phyloP scores from a whole-genome alignment of 169 alveolate genomes.

The Plasmodium blacklocki region DNA sequence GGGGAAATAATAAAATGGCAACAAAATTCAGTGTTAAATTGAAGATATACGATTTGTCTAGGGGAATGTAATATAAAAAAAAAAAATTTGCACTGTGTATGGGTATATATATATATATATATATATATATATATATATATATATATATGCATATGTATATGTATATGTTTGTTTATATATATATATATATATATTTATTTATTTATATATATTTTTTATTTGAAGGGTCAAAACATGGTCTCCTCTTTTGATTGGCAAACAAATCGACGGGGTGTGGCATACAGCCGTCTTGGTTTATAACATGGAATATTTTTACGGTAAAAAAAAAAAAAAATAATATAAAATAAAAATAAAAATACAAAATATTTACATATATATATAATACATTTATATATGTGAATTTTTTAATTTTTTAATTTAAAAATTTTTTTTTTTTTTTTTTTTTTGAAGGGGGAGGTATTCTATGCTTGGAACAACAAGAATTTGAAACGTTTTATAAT shows the following conservation, averaged over 20 bases:
- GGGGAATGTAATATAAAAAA: constrained; percentile 67
- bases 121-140: background rate
- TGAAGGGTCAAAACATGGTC: constrained; percentile 81
- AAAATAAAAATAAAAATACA: background rate
- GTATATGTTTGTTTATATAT: no score
- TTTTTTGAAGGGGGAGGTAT: constrained; percentile 92
- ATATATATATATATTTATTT: background rate
- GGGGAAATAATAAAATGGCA: constrained; percentile 17
- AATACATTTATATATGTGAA: constrained; percentile 86
- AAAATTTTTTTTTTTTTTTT: background rate
- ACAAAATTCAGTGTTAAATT: constrained; percentile 41
- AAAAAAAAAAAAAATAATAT: background rate
- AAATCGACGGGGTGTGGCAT: constrained; percentile 97
- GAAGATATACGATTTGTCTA: constrained; percentile 64
- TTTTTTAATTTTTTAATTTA: constrained; percentile 81
- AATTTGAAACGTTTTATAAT: constrained; percentile 90
- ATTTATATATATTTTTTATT: background rate
- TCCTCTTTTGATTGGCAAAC: constrained; percentile 91
- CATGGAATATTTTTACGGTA: constrained; percentile 94
- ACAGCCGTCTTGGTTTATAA: constrained; percentile 94
- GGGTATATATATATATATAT: background rate
- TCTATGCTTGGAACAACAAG: constrained; percentile 88
- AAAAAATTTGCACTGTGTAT: background rate
- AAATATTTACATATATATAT: background rate
- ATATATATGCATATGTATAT: background rate